Conservation (phyloP, 2,329 filamentous ascomycete genomes). For the Verticillium zaregamsianum region DNA sequence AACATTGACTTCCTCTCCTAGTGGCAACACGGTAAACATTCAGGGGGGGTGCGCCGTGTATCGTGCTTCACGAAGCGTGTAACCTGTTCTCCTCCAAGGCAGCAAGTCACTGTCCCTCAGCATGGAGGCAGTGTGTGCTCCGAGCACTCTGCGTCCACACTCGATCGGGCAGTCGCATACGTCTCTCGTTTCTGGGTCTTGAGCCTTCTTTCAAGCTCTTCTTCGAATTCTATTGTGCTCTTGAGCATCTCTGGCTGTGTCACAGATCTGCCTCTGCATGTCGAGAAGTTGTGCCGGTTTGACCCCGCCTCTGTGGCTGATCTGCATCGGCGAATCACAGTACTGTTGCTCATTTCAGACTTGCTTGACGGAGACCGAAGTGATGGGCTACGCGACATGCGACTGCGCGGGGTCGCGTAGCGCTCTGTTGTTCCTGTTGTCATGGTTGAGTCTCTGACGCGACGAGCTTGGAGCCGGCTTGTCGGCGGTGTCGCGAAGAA, state of each 20-base stretch:
- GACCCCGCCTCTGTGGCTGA: background rate
- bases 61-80: background rate
- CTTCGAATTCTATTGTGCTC: background rate
- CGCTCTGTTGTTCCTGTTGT: conserved; percentile 7
- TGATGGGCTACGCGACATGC: conserved; percentile 4
- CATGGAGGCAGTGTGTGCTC: background rate
- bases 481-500: background rate
- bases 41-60: background rate
- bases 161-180: background rate
- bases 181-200: background rate
- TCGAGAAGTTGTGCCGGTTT: background rate
- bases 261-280: background rate
- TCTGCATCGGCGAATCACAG: background rate
- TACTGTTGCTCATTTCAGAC: background rate
- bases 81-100: background rate
- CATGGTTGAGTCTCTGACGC: background rate
- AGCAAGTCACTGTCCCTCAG: background rate
- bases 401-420: conserved; percentile 10
- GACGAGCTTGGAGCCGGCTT: background rate
- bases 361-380: background rate
- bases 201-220: background rate
- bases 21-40: background rate
- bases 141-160: background rate
- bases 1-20: background rate
- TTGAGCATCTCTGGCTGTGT: background rate